A percentile compares a stretch with the other conserved stretches of the same genome.
Evolutionary conservation across 2,329 filamentous ascomycete genomes (phyloP).

Genomic region (Fusarium compactum): DNA sequence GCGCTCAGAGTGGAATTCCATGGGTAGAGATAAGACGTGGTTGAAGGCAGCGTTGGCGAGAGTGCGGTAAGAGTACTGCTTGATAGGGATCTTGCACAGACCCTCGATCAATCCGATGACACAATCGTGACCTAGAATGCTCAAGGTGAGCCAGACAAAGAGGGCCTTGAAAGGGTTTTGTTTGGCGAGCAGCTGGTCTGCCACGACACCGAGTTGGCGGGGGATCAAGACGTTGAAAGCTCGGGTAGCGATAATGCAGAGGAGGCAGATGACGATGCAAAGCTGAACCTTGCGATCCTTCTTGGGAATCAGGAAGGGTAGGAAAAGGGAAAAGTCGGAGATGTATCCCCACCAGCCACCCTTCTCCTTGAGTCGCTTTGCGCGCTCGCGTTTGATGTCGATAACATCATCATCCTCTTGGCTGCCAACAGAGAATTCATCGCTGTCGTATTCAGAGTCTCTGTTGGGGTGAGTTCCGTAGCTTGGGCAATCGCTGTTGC

Average conservation of each 20-base stretch:
- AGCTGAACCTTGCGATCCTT: conserved; percentile 50
- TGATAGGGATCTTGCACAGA: conserved; percentile 51
- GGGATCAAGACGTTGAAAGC: conserved; percentile 50
- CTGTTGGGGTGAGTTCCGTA: conserved; percentile 30
- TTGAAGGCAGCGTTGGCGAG: conserved; percentile 72
- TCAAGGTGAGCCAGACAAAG: conserved; percentile 36
- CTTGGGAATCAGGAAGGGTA: conserved; percentile 49
- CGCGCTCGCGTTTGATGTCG: conserved; percentile 46
- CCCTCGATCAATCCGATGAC: conserved; percentile 32
- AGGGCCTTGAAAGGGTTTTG: conserved; percentile 38
- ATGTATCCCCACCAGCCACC: conserved; percentile 52
- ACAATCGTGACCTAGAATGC: conserved; percentile 18
- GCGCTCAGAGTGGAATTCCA: conserved; percentile 77
- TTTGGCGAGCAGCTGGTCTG: conserved; percentile 46
- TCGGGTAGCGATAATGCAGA: conserved; percentile 43
- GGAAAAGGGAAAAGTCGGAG: conserved; percentile 48
- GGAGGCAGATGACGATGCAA: conserved; percentile 42
- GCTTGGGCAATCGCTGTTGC: background rate
- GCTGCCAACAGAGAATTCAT: conserved; percentile 7
- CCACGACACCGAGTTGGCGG: conserved; percentile 49
- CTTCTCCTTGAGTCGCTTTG: conserved; percentile 44
- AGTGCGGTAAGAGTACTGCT: conserved; percentile 61
- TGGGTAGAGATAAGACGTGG: conserved; percentile 76
- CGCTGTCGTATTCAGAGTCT: background rate
- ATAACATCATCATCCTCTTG: conserved; percentile 43